Base-by-base conservation (phyloP, 371 early-diverging fungal species). In the Batrachochytrium dendrobatidis region DNA sequence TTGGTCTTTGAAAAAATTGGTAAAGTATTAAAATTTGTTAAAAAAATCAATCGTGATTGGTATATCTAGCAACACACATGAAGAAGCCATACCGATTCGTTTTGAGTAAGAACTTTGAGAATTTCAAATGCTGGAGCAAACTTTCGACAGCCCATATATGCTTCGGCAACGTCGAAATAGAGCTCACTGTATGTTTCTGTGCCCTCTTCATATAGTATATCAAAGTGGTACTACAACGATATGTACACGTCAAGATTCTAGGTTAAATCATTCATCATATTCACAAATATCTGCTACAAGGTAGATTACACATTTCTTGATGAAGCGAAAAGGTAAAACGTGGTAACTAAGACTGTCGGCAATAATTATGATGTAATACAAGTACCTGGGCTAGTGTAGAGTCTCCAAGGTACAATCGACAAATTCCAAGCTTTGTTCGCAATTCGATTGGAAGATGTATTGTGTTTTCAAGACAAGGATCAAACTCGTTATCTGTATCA, bases 401-500 rank as follows among this genome's bases (percentile, higher is more conserved):
- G 55, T 89, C 82, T 34, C 83, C 88, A 43, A 90, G 59, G 69
- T 81, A 76, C 20, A 93, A 56, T 34, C 92, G 80, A 61, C 90
- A 89, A 26, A 88, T 79, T 25, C 92, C 95, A 58, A 91, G 81
- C 65, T 90, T 86, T 34, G 86, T 84, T 26, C 91, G 79, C 35
- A 95, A 72, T 68, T 93, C 92, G 3, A 91, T 69, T 0, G 92
- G 93, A 33, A 93, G 49, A 34, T 78, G 72, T 25, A 56, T 29
- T 25, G 50, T 28, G 7, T 45, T 66, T 7, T 57, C 63, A 26
- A 66, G 63, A 15, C 62, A 29, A 17, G 69, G 60, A 25, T 71
- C 73, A 31, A 34, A 63, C 8, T 66, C 72, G 52, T 72, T 73
- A 26, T 53, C 65, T 29, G 35, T 50, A 31, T 56, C 55, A 31